Percentiles rank a stretch among this genome's conserved stretches.
phyloP scores from a whole-genome alignment of 2,329 filamentous ascomycete genomes.

The Aspergillus puulaauensis region DNA sequence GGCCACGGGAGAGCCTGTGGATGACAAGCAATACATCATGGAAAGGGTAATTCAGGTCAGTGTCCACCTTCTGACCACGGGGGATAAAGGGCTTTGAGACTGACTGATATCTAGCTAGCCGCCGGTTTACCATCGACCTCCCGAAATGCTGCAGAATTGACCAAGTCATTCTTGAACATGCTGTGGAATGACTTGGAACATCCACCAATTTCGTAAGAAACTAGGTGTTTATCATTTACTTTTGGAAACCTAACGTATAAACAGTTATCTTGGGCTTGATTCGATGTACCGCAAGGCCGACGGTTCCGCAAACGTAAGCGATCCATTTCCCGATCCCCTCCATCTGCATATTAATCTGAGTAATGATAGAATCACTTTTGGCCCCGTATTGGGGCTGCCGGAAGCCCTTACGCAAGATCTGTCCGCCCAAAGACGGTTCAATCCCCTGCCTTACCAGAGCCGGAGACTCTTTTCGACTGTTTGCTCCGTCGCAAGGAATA shows the following conservation, averaged over 20 bases:
- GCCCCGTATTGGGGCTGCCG: constrained; percentile 64
- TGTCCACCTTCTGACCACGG: neutral
- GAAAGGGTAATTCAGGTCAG: constrained; percentile 54
- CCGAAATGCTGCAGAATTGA: constrained; percentile 39
- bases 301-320: constrained; percentile 43
- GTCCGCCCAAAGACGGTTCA: constrained; percentile 59
- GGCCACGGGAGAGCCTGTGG: constrained; percentile 51
- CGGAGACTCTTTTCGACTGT: constrained; percentile 66
- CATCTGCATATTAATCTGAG: neutral
- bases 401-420: constrained; percentile 67
- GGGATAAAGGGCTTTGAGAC: neutral
- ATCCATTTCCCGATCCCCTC: constrained; percentile 19
- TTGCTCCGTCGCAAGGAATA: constrained; percentile 64
- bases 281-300: constrained; percentile 35
- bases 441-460: constrained; percentile 62
- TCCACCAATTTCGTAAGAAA: constrained; percentile 50
- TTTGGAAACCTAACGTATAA: neutral
- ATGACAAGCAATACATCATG: constrained; percentile 65
- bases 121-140: constrained; percentile 39
- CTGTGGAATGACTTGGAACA: constrained; percentile 58
- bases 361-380: constrained; percentile 58
- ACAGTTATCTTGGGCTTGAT: constrained; percentile 39
- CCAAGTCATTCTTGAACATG: constrained; percentile 52
- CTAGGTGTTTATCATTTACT: constrained; percentile 21
- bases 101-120: constrained; percentile 29